Evolutionary conservation across 257 asterid species (phyloP), one percentile per base, ranked within the genome.

Genomic region (Parsonsia alboflavescens): DNA sequence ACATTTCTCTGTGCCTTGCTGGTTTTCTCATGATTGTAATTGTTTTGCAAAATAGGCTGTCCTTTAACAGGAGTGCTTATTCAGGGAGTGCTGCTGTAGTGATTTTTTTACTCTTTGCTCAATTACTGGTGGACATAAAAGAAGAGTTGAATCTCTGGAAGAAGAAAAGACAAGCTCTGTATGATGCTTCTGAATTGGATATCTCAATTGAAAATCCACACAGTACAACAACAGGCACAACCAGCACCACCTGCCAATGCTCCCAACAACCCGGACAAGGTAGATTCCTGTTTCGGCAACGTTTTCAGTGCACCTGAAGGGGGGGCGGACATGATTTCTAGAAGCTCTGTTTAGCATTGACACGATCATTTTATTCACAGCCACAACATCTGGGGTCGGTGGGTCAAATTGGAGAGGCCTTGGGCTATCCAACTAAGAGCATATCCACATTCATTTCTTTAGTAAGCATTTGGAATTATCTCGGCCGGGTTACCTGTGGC

Each of bases 401-500:
- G 89, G 89, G 86, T 10, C 89, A 86, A 49, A 86, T 86, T 5
- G 89, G 89, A 0, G 75, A 63, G 19, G 48, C 88, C 2, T 71
- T 81, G 10, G 88, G 89, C 28, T 86, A 86, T 68, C 86, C 86
- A 0, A 24, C 49, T 0, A 69, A 75, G 69, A 86, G 86, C 79
- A 83, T 81, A 17, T 76, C 88, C 1, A 86, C 89, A 0, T 86
- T 86, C 41, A 77, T 86, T 26, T 86, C 88, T 9, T 80, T 86
- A 0, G 88, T 86, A 39, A 86, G 89, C 80, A 86, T 86, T 42
- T 86, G 89, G 89, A 76, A 76, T 71, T 86, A 81, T 67, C 84
- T 86, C 0, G 89, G 89, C 15, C 84, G 86, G 1, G 89, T 86
- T 4, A 49, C 76, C 0, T 77, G 87, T 2, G 89, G 89, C 10